Evolutionary conservation across 2,329 filamentous ascomycete species (phyloP), one percentile per base, ranked within the genome.

Genomic region (Tolypocladium paradoxum): DNA sequence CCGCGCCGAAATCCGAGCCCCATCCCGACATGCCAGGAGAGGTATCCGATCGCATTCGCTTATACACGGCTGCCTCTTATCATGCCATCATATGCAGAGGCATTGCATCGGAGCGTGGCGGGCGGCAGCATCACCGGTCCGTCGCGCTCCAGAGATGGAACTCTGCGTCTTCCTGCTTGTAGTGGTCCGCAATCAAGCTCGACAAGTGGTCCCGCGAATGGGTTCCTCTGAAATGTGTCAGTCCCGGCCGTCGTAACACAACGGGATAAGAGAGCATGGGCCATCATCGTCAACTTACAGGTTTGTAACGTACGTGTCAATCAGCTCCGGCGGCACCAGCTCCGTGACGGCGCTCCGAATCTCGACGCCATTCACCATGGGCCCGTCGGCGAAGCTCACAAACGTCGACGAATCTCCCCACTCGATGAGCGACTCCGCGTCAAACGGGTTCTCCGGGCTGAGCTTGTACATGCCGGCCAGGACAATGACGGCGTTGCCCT

Each of bases 401-500:
- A 90, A 85, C 59, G 81, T 85, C 52, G 85, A 84, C 1, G 90
- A 83, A 65, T 91, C 84, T 18, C 90, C 92, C 72, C 90, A 90
- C 70, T 96, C 92, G 54, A 96, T 87, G 56, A 95, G 73, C 5
- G 84, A 82, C 58, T 90, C 86, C 51, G 87, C 84, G 62, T 93
- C 84, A 62, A 90, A 91, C 1, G 90, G 87, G 62, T 90, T 92
- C 55, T 95, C 84, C 0, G 93, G 91, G 60, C 89, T 95, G 53
- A 99, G 81, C 71, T 95, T 95, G 76, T 96, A 97, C 22, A 97
- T 85, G 34, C 90, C 92, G 51, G 87, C 88, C 45, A 99, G 81
- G 3, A 95, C 89, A 27, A 97, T 84, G 20, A 99, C 91, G 0
- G 90, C 87, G 27, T 86, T 89, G 58, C 85, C 83, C 62, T 91